A percentile compares a stretch with the other conserved stretches of the same genome.
Evolutionary conservation across 495 filamentous ascomycete species (phyloP).

Genomic region (Tuber umbilicatum): DNA sequence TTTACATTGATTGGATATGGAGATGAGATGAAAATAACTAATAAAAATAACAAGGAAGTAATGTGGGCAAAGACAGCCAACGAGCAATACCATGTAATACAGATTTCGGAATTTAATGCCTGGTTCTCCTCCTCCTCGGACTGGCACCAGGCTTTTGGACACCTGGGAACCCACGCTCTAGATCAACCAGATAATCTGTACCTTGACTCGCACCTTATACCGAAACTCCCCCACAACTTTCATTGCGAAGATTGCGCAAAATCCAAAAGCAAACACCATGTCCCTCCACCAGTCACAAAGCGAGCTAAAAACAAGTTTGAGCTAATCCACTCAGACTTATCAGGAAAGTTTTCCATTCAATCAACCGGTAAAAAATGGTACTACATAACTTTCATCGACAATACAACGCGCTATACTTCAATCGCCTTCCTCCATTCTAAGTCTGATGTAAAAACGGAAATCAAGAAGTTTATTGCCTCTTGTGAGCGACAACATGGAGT

Average conservation of each 20-base stretch:
- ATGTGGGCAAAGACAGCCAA: conserved; percentile 3
- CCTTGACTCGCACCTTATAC: neutral
- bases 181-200: neutral
- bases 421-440: neutral
- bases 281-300: neutral
- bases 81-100: neutral
- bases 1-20: no score
- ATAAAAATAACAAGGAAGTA: neutral
- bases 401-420: neutral
- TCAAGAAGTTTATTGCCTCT: neutral
- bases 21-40: no score
- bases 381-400: no score
- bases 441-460: neutral
- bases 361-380: no score
- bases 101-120: no score
- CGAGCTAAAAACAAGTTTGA: neutral
- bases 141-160: no score
- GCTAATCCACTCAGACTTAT: conserved; percentile 9
- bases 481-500: conserved; percentile 1
- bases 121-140: no score
- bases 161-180: neutral
- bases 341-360: neutral
- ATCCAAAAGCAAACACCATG: neutral
- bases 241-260: conserved; percentile 1
- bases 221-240: neutral